Base-by-base conservation (phyloP, 1,284 basidiomycete genomes). In the Irpex rosettiformis region DNA sequence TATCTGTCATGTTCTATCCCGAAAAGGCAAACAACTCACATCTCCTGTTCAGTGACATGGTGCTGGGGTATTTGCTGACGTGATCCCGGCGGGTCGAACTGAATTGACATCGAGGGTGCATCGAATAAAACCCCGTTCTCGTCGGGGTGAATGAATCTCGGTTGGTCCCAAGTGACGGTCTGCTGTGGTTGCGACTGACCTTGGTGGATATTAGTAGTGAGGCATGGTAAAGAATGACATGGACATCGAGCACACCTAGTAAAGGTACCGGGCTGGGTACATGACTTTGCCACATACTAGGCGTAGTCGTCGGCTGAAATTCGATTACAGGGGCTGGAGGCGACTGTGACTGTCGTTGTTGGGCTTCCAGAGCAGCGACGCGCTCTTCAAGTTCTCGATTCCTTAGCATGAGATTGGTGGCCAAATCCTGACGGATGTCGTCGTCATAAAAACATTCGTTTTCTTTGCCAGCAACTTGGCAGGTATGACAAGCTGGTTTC, bases 361-460 rank as follows among this genome's bases (percentile, higher is more conserved):
- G 59, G 6, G 59, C 29, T 45, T 70, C 66, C 29, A 66, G 68
- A 3, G 37, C 21, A 1, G 65, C 65, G 0, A 70, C 56, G 4
- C 64, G 64, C 33, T 66, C 54, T 53, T 70, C 66, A 3, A 70
- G 64, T 24, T 64, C 57, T 5, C 61, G 68, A 0, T 60, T 66
- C 7, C 63, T 66, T 13, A 60, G 22, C 3, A 69, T 53, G 8
- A 70, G 61, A 1, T 62, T 65, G 25, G 66, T 62, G 0, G 65
- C 65, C 21, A 69, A 37, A 25, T 57, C 64, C 3, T 64, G 63
- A 21, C 67, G 63, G 3, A 63, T 55, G 29, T 63, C 66, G 13
- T 70, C 69, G 43, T 69, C 67, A 56, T 69, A 71, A 11, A 59
- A 51, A 59, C 69, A 71, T 8, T 67, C 66, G 10, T 61, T 55